phyloP scores from a whole-genome alignment of 768 basidiomycete genomes.

The Phaeotremella fagi region DNA sequence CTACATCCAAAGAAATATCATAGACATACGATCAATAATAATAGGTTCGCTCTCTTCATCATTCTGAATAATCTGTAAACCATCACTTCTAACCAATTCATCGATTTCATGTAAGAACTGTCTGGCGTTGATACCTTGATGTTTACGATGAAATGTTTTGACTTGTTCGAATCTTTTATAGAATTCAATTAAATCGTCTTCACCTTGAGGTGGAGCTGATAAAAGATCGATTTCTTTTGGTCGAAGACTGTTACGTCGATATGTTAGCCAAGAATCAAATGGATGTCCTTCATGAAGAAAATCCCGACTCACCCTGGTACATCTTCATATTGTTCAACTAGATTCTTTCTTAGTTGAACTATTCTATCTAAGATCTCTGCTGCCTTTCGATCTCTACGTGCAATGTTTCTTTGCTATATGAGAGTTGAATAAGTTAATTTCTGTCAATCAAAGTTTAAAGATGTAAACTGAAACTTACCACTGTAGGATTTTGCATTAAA shows the following conservation, averaged over 20 bases:
- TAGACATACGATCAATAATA: conserved; percentile 64
- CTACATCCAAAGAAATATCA: no score
- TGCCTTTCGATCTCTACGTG: conserved; percentile 73
- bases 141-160: conserved; percentile 92
- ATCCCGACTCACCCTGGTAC: conserved; percentile 53
- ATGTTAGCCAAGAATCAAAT: neutral
- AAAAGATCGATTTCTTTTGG: conserved; percentile 39
- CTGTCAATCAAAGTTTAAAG: neutral
- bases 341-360: conserved; percentile 59
- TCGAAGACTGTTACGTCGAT: conserved; percentile 49
- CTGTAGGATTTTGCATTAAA: conserved; percentile 55
- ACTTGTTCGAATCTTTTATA: conserved; percentile 93
- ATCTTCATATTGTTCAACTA: conserved; percentile 74
- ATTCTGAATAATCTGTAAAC: conserved; percentile 63
- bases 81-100: conserved; percentile 52
- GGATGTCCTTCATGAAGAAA: neutral
- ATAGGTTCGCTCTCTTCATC: conserved; percentile 62
- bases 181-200: conserved; percentile 76
- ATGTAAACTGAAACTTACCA: conserved; percentile 47
- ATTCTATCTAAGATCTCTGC: conserved; percentile 84
- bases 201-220: conserved; percentile 40
- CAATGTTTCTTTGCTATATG: conserved; percentile 38
- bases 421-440: neutral
- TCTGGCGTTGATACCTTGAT: conserved; percentile 73
- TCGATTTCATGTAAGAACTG: conserved; percentile 78